These are phyloP conservation scores for Rhododendron molle DNA, from an alignment of 148 eudicot genomes.

Conservation along the genomic window DNA sequence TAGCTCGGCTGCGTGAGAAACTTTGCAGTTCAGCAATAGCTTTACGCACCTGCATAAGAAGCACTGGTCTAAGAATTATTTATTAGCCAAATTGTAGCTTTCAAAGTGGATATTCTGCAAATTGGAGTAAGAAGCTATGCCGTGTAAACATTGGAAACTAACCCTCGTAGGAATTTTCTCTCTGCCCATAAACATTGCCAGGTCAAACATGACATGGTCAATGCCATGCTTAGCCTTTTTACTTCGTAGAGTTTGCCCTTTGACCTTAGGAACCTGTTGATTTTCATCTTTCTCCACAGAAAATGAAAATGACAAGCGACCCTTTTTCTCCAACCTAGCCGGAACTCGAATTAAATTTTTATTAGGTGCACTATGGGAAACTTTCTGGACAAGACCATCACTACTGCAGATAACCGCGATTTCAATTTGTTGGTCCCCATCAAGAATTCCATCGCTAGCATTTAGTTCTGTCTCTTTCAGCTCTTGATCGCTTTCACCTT, in stretches of 20 bases:
- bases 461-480: slow-evolving; percentile 52
- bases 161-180: slow-evolving; percentile 90
- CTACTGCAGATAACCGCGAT: slow-evolving; percentile 63
- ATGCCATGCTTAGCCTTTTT: slow-evolving; percentile 54
- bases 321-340: slow-evolving; percentile 68
- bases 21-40: slow-evolving; percentile 67
- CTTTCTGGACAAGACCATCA: slow-evolving; percentile 47
- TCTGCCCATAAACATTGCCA: slow-evolving; percentile 59
- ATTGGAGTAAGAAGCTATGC: neutral
- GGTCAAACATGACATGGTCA: slow-evolving; percentile 64
- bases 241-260: slow-evolving; percentile 29
- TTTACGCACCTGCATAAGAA: slow-evolving; percentile 61
- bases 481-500: slow-evolving; percentile 57
- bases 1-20: slow-evolving; percentile 62
- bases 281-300: slow-evolving; percentile 50
- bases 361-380: slow-evolving; percentile 25
- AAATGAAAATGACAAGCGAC: slow-evolving; percentile 66
- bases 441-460: slow-evolving; percentile 34
- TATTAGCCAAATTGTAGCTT: neutral
- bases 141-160: slow-evolving; percentile 2
- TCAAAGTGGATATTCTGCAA: neutral
- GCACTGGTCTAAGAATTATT: neutral
- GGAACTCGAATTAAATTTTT: slow-evolving; percentile 73
- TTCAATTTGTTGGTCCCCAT: slow-evolving; percentile 51
- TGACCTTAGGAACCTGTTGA: slow-evolving; percentile 28